Base-by-base conservation (phyloP, 2,329 filamentous ascomycete genomes). In the Pseudogymnoascus sp. region DNA sequence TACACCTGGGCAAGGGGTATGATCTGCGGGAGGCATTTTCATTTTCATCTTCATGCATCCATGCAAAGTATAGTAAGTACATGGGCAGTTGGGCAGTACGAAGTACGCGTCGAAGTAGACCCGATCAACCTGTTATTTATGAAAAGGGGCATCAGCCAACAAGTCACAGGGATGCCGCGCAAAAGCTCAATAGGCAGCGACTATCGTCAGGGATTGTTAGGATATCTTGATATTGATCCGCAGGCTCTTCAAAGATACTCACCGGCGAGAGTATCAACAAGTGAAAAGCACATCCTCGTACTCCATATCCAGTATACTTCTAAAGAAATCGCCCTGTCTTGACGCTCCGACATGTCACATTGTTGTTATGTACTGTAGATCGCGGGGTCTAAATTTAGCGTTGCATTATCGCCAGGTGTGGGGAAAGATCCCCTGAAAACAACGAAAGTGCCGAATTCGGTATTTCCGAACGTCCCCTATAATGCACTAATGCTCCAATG, bases 381-480 rank as follows among this genome's bases (percentile, higher is more conserved):
- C 45, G 45, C 45, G 45, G 45, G 45, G 45, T 55, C 45, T 55
- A 55, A 55, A 55, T 55, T 55, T 55, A 55, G 45, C 45, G 45
- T 55, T 55, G 45, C 45, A 55, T 55, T 55, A 33, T 55, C 45
- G 45, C 45, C 45, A 55, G 45, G 45, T 33, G 45, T 55, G 49
- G 49, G 49, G 49, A 55, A 55, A 33, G 49, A 55, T 55, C 49
- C 28, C 49, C 49, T 55, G 49, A 55, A 55, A 55, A 55, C 49
- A 5, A 55, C 49, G 4, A 55, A 55, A 55, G 49, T 55, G 49
- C 49, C 49, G 49, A 55, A 55, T 55, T 55, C 49, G 49, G 25
- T 55, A 55, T 55, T 55, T 55, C 28, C 49, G 9, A 9, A 30
- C 8, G 45, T 52, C 45, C 14, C 45, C 45, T 52, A 52, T 33